These are phyloP conservation scores for Cladosporium sp. DNA, from an alignment of 2,329 filamentous ascomycete genomes.

Conservation along the genomic window DNA sequence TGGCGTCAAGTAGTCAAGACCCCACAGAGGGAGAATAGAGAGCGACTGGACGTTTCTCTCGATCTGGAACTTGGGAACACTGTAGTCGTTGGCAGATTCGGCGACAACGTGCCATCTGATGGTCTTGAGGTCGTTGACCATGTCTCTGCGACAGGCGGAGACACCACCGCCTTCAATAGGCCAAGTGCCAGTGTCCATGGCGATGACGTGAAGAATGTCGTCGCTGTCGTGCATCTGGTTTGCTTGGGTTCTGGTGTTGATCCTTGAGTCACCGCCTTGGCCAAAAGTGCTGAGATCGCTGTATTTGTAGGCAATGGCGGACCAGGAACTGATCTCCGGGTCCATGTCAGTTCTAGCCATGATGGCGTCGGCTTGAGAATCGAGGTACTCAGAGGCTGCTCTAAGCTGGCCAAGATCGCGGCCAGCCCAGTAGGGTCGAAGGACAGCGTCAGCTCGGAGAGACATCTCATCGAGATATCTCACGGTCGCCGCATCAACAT, in stretches of 20 bases:
- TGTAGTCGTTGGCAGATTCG: constrained; percentile 41
- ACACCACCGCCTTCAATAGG: constrained; percentile 42
- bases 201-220: constrained; percentile 36
- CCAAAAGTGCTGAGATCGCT: constrained; percentile 51
- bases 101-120: constrained; percentile 43
- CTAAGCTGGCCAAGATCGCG: constrained; percentile 34
- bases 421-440: constrained; percentile 36
- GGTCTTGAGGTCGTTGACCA: constrained; percentile 40
- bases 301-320: constrained; percentile 48
- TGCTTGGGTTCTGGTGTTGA: constrained; percentile 47
- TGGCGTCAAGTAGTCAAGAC: constrained; percentile 39
- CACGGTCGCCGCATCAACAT: constrained; percentile 37
- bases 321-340: constrained; percentile 50
- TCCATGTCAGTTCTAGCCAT: constrained; percentile 49
- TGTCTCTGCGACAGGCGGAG: constrained; percentile 38
- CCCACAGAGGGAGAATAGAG: constrained; percentile 40
- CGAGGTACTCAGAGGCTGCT: constrained; percentile 34
- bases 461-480: constrained; percentile 38
- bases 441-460: constrained; percentile 32
- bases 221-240: constrained; percentile 41
- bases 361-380: constrained; percentile 43
- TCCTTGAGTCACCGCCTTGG: constrained; percentile 49
- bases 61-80: constrained; percentile 40
- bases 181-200: constrained; percentile 41
- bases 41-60: constrained; percentile 41